These are phyloP conservation scores for Mucuna pruriens DNA, from an alignment of 306 rosid genomes.

Conservation along the genomic window DNA sequence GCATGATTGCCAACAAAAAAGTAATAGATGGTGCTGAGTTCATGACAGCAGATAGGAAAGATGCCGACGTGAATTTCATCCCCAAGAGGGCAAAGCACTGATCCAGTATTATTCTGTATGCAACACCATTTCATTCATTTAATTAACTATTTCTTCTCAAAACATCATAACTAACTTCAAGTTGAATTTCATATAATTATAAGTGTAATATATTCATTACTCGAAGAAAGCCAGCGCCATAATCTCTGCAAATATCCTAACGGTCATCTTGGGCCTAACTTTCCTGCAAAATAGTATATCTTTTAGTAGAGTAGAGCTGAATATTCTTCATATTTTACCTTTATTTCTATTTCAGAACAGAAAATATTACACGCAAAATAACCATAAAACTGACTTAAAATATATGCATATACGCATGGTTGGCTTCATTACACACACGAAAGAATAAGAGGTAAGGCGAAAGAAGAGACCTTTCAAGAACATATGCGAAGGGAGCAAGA, in stretches of 20 bases:
- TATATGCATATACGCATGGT: not conserved
- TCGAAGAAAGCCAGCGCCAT: slow-evolving; percentile 76
- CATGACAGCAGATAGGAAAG: slow-evolving; percentile 52
- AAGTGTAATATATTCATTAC: slow-evolving; percentile 45
- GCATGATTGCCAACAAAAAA: slow-evolving; percentile 46
- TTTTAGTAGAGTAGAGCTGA: not conserved
- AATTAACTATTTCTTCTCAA: not conserved
- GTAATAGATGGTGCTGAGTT: slow-evolving; percentile 55
- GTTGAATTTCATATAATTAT: not conserved
- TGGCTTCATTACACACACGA: not conserved
- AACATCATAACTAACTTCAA: not conserved
- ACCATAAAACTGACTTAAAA: not conserved
- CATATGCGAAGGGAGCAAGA: slow-evolving; percentile 47
- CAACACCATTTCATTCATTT: not conserved
- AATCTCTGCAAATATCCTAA: slow-evolving; percentile 62
- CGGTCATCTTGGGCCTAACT: slow-evolving; percentile 77
- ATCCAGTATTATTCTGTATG: slow-evolving; percentile 51
- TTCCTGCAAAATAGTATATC: slow-evolving; percentile 54
- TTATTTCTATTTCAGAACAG: not conserved
- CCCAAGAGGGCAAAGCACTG: slow-evolving; percentile 49
- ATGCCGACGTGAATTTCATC: slow-evolving; percentile 50
- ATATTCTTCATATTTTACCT: not conserved
- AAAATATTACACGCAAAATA: not conserved
- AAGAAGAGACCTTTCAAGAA: slow-evolving; percentile 45
- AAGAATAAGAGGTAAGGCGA: not conserved